phyloP scores from a whole-genome alignment of 169 alveolate genomes.

The Plasmodium vivax region DNA sequence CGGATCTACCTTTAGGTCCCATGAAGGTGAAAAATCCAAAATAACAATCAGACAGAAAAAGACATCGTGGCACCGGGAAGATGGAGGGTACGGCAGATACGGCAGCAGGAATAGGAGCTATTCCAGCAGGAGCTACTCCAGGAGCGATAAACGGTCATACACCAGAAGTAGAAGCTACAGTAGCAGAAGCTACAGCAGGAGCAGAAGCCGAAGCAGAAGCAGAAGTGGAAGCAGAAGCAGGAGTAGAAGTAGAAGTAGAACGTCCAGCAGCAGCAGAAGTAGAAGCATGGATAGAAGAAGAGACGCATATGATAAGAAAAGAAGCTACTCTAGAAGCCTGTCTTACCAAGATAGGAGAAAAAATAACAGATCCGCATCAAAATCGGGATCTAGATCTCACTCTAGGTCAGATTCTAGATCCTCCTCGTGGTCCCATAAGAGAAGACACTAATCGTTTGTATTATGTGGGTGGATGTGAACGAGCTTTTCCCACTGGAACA shows the following conservation, averaged over 20 bases:
- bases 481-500: background rate
- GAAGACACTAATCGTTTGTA: slow-evolving; percentile 55
- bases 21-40: slow-evolving; percentile 88
- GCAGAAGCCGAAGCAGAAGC: slow-evolving; percentile 43
- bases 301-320: slow-evolving; percentile 74
- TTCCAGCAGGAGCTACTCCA: slow-evolving; percentile 72
- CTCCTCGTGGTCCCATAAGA: slow-evolving; percentile 72
- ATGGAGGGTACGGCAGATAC: slow-evolving; percentile 69
- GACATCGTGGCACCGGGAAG: slow-evolving; percentile 71
- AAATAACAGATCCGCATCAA: slow-evolving; percentile 64
- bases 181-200: slow-evolving; percentile 60
- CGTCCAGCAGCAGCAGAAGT: slow-evolving; percentile 52
- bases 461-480: background rate
- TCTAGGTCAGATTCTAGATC: slow-evolving; percentile 58
- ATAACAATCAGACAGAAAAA: slow-evolving; percentile 86
- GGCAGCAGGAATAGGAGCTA: slow-evolving; percentile 66
- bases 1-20: slow-evolving; percentile 89
- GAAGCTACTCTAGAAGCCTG: slow-evolving; percentile 68
- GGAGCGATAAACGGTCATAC: slow-evolving; percentile 65
- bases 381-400: slow-evolving; percentile 41
- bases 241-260: background rate
- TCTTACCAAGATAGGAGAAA: slow-evolving; percentile 64
- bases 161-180: slow-evolving; percentile 71
- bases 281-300: slow-evolving; percentile 77
- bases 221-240: slow-evolving; percentile 14